phyloP scores from a whole-genome alignment of 2,329 filamentous ascomycete species.

The Fusarium concolor region DNA sequence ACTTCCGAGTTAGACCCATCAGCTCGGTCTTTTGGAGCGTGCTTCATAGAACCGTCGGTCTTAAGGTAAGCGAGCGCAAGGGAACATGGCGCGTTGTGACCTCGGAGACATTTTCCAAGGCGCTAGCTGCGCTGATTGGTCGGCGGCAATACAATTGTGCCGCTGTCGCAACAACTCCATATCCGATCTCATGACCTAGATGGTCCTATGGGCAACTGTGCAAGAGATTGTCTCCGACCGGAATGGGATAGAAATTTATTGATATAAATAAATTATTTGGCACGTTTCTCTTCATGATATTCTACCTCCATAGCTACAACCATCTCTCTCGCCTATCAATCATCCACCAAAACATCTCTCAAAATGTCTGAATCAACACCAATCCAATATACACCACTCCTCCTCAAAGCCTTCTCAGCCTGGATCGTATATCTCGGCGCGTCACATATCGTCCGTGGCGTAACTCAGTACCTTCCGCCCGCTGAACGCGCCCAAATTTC shows the following conservation, averaged over 20 bases:
- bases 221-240: too few species aligned
- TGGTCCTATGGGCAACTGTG: too few species aligned
- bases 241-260: not conserved
- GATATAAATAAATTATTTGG: not conserved
- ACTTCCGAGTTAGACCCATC: too few species aligned
- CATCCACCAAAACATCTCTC: not conserved
- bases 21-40: too few species aligned
- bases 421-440: not conserved
- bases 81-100: too few species aligned
- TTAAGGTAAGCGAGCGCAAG: too few species aligned
- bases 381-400: not conserved
- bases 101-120: constrained; percentile 1
- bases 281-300: not conserved
- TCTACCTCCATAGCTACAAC: not conserved
- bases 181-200: too few species aligned
- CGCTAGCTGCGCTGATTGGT: not conserved
- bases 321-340: not conserved
- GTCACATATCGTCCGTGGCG: not conserved
- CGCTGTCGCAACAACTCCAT: not conserved
- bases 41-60: too few species aligned
- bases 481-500: not conserved
- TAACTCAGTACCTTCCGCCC: not conserved
- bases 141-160: not conserved
- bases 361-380: not conserved
- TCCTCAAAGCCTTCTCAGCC: not conserved